phyloP scores from a whole-genome alignment of 768 basidiomycete species.

The button mushroom (Agaricus bisporus) region DNA sequence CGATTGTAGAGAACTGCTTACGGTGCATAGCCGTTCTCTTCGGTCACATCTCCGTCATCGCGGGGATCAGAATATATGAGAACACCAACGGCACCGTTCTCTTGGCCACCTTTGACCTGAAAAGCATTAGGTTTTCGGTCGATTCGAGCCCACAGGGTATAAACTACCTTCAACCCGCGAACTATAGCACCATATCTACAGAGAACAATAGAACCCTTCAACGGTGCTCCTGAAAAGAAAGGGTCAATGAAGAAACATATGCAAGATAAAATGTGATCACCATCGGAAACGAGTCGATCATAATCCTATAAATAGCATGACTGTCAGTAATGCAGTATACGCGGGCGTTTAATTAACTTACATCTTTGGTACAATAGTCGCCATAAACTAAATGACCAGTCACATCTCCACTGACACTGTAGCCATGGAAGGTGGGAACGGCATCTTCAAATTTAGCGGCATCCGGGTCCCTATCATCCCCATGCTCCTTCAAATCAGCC shows the following conservation, averaged over 20 bases:
- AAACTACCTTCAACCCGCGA: conserved; percentile 74
- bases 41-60: conserved; percentile 75
- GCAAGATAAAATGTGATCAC: conserved; percentile 6
- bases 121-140: conserved; percentile 1
- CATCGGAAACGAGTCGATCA: conserved; percentile 41
- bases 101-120: conserved; percentile 75
- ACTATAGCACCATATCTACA: conserved; percentile 70
- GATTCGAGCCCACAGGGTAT: no score
- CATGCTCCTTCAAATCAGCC: conserved; percentile 65
- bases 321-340: not conserved
- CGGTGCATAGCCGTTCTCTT: conserved; percentile 64
- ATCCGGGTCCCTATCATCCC: conserved; percentile 63
- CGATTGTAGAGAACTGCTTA: conserved; percentile 6
- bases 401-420: conserved; percentile 72
- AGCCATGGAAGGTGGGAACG: conserved; percentile 80
- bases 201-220: conserved; percentile 73
- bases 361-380: conserved; percentile 70
- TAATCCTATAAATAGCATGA: conserved; percentile 31
- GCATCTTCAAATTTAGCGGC: conserved; percentile 59
- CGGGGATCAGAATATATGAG: conserved; percentile 81
- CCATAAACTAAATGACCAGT: conserved; percentile 68
- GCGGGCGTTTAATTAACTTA: conserved; percentile 14
- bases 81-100: conserved; percentile 67
- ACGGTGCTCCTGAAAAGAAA: conserved; percentile 45
- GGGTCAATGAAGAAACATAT: not conserved